Evolutionary conservation across 2,329 filamentous ascomycete genomes (phyloP), one percentile per base, ranked within the genome.

Genomic region (Paracamarosporium sp.): DNA sequence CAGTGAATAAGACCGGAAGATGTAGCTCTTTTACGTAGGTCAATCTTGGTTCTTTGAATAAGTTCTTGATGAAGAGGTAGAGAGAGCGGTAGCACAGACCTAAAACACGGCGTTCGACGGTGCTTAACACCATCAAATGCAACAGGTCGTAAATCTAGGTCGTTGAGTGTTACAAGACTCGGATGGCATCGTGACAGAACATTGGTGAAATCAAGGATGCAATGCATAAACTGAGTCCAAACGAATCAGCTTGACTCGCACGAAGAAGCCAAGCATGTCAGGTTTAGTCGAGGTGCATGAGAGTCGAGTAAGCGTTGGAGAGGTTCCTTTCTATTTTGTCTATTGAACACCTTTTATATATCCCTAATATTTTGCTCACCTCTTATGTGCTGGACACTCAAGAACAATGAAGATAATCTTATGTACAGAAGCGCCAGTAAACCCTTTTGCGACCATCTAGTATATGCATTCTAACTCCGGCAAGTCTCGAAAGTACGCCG

Each of bases 71-170:
- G 12, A 24, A 50, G 8, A 13, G 15, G 2, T 22, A 25, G 12
- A 50, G 7, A 8, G 12, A 4, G 4, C 35, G 33, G 15, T 24
- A 15, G 4, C 24, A 9, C 2, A 50, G 13, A 30, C 24, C 40
- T 15, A 17, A 35, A 6, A 24, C 22, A n/a, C 41, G 47, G 15
- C 59, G 63, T 22, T 64, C 62, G 11, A 60, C 57, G 30, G n/a
- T n/a, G n/a, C n/a, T n/a, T n/a, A n/a, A n/a, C n/a, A n/a, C n/a
- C n/a, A n/a, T n/a, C n/a, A n/a, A n/a, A n/a, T n/a, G n/a, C n/a
- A n/a, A n/a, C n/a, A n/a, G n/a, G n/a, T n/a, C n/a, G n/a, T n/a
- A n/a, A n/a, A n/a, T n/a, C n/a, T n/a, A n/a, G n/a, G n/a, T n/a
- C n/a, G n/a, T n/a, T n/a, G n/a, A n/a, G n/a, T n/a, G n/a, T n/a